Evolutionary conservation across 106 monocot species (phyloP).

Genomic region (Allium sativum): DNA sequence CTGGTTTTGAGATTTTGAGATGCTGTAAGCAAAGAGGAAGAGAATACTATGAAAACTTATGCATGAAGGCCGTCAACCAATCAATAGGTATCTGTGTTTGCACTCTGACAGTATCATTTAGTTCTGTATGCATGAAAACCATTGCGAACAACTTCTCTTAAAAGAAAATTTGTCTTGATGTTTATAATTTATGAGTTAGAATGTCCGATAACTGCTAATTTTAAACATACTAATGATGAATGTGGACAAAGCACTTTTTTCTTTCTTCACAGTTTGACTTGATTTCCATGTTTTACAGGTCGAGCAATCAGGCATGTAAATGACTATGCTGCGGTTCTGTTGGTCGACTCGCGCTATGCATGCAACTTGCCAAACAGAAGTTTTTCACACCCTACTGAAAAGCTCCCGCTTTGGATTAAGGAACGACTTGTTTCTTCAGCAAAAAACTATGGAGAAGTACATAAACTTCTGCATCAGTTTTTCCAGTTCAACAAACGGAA

Average conservation of each 20-base stretch:
- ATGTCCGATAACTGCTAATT: too few species aligned
- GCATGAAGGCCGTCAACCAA: conserved; percentile 99
- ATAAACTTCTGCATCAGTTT: conserved; percentile 58
- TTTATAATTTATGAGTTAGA: too few species aligned
- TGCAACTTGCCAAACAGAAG: conserved; percentile 18
- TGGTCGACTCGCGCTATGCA: conserved; percentile 78
- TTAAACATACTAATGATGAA: too few species aligned
- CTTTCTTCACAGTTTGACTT: neutral
- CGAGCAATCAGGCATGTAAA: conserved; percentile 89
- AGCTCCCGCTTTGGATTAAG: conserved; percentile 88
- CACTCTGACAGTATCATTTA: too few species aligned
- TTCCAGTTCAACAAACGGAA: conserved; percentile 63
- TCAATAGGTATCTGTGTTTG: conserved; percentile 54
- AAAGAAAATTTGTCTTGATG: too few species aligned
- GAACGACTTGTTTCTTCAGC: conserved; percentile 40
- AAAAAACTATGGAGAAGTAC: conserved; percentile 81
- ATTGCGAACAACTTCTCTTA: too few species aligned
- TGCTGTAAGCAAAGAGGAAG: conserved; percentile 65
- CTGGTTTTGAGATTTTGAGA: conserved; percentile 71
- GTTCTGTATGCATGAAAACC: too few species aligned
- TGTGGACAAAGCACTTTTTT: neutral
- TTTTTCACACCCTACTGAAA: conserved; percentile 43
- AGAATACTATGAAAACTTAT: conserved; percentile 97
- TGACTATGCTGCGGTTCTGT: conserved; percentile 91
- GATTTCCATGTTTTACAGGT: conserved; percentile 28